These are phyloP conservation scores for Fusarium sp. DNA, from an alignment of 2,329 filamentous ascomycete species.

Conservation along the genomic window DNA sequence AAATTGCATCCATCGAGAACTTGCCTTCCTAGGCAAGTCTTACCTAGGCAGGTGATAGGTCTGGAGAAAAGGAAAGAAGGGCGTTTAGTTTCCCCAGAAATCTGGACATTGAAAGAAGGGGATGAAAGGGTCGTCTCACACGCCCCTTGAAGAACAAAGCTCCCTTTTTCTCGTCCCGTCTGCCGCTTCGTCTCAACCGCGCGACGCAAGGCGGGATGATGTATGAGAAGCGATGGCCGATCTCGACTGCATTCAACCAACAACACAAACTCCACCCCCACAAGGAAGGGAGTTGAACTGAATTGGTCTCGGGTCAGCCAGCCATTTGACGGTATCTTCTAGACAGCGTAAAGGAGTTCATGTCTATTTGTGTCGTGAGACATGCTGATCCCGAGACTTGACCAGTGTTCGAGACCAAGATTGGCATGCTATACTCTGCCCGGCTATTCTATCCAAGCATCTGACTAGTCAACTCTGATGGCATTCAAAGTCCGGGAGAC, in stretches of 20 bases:
- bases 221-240: constrained; percentile 9
- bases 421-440: not conserved
- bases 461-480: not conserved
- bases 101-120: not conserved
- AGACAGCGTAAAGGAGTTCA: not conserved
- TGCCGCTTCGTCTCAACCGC: constrained; percentile 1
- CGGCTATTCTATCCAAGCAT: constrained; percentile 1
- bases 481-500: constrained; percentile 6
- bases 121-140: not conserved
- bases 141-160: not conserved
- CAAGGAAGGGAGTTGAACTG: not conserved
- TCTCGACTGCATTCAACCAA: constrained; percentile 9
- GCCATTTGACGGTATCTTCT: not conserved
- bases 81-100: constrained; percentile 2
- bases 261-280: not conserved
- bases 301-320: constrained; percentile 11
- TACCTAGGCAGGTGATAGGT: not conserved
- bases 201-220: constrained; percentile 2
- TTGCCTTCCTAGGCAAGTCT: not conserved
- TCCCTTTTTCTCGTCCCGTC: not conserved
- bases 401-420: not conserved
- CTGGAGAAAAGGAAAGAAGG: not conserved
- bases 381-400: constrained; percentile 4
- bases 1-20: not conserved
- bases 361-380: not conserved